phyloP scores from a whole-genome alignment of 495 filamentous ascomycete genomes.

The Stereocaulon alpinum region DNA sequence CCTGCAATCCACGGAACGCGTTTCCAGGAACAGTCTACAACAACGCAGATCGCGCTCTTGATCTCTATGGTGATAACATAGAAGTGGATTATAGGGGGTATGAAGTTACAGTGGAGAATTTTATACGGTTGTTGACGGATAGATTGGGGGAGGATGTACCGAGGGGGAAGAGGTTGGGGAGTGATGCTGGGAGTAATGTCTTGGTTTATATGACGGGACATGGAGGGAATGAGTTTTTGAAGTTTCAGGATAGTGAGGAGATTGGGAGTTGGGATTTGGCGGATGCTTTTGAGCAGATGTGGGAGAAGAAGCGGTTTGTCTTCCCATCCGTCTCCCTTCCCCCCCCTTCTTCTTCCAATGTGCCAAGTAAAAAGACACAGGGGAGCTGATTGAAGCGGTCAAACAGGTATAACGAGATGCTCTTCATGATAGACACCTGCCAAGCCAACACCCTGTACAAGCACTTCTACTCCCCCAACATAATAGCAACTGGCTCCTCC shows the following conservation, averaged over 20 bases:
- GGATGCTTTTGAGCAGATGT: slow-evolving; percentile 99
- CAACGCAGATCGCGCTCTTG: slow-evolving; percentile 89
- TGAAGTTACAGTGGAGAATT: slow-evolving; percentile 98
- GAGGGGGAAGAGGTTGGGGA: slow-evolving; percentile 80
- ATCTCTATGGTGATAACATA: slow-evolving; percentile 97
- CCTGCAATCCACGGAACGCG: slow-evolving; percentile 95
- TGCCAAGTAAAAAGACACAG: neutral
- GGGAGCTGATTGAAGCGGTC: neutral
- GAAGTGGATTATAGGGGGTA: slow-evolving; percentile 98
- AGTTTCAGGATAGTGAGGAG: slow-evolving; percentile 97
- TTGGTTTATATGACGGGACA: slow-evolving; percentile 99
- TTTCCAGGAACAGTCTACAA: slow-evolving; percentile 98
- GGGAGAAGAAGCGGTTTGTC: slow-evolving; percentile 86
- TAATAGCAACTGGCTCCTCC: slow-evolving; percentile 88
- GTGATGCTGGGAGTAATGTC: slow-evolving; percentile 90
- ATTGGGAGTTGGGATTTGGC: slow-evolving; percentile 93
- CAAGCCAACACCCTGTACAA: slow-evolving; percentile 99
- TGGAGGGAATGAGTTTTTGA: slow-evolving; percentile 95
- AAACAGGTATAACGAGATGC: slow-evolving; percentile 71
- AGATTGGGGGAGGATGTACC: slow-evolving; percentile 88
- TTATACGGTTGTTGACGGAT: slow-evolving; percentile 90
- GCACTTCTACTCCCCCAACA: slow-evolving; percentile 94
- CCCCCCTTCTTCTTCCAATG: neutral
- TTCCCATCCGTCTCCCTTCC: neutral
- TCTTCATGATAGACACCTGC: slow-evolving; percentile 99